These are phyloP conservation scores for Phlebopus sp. DNA, from an alignment of 1,284 basidiomycete genomes.

Conservation along the genomic window DNA sequence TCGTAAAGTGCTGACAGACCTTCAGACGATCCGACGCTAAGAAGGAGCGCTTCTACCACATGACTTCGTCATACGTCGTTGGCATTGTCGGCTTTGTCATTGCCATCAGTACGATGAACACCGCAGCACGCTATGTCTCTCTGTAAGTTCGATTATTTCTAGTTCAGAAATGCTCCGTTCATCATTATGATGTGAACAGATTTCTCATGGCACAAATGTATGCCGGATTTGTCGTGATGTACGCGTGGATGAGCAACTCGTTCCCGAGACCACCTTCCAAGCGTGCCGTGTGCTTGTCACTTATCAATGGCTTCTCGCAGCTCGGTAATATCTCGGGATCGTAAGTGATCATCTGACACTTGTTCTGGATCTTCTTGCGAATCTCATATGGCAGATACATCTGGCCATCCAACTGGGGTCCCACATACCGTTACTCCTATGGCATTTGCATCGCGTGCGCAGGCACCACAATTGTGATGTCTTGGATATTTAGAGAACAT, in stretches of 20 bases:
- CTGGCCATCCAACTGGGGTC: slow-evolving; percentile 14
- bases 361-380: not conserved
- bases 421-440: slow-evolving; percentile 16
- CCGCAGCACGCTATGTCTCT: slow-evolving; percentile 61
- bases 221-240: slow-evolving; percentile 58
- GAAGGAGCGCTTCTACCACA: slow-evolving; percentile 62
- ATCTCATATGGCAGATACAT: not conserved
- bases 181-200: slow-evolving; percentile 27
- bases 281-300: slow-evolving; percentile 63
- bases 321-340: slow-evolving; percentile 66
- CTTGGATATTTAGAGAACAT: slow-evolving; percentile 9
- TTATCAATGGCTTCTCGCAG: slow-evolving; percentile 65
- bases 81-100: slow-evolving; percentile 70
- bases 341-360: slow-evolving; percentile 36
- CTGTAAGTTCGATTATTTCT: slow-evolving; percentile 41
- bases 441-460: slow-evolving; percentile 8
- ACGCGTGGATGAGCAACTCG: slow-evolving; percentile 63
- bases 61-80: slow-evolving; percentile 46
- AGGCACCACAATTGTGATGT: slow-evolving; percentile 6
- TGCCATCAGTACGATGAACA: slow-evolving; percentile 65
- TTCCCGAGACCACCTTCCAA: slow-evolving; percentile 64
- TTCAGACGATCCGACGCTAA: slow-evolving; percentile 35
- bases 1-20: not conserved
- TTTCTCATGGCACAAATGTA: slow-evolving; percentile 73
- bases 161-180: not conserved